Percentiles rank a stretch among this genome's conserved stretches.
Conservation (phyloP, 1,284 basidiomycete species). For the Schizophyllum commune region DNA sequence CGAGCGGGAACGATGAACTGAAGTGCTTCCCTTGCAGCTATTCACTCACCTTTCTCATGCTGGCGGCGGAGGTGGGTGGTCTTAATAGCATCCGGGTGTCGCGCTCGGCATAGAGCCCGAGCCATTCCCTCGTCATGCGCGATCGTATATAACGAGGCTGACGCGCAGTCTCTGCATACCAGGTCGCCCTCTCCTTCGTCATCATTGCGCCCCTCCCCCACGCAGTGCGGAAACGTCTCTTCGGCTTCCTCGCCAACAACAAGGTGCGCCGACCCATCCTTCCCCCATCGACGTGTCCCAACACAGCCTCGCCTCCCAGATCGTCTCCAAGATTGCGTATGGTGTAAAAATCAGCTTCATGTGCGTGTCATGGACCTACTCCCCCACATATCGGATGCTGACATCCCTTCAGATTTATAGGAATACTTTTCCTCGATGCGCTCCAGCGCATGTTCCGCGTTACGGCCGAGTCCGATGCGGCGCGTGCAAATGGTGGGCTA, state of each 20-base stretch:
- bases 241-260: slow-evolving; percentile 70
- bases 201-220: slow-evolving; percentile 76
- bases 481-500: slow-evolving; percentile 42
- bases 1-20: background rate
- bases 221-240: slow-evolving; percentile 61
- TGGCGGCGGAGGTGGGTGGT: slow-evolving; percentile 53
- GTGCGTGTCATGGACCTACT: slow-evolving; percentile 33
- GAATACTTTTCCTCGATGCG: slow-evolving; percentile 82
- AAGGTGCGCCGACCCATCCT: slow-evolving; percentile 14
- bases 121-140: background rate
- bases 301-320: background rate
- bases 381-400: background rate
- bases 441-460: slow-evolving; percentile 91
- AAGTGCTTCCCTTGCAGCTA: slow-evolving; percentile 38
- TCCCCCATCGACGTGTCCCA: background rate
- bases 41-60: slow-evolving; percentile 68
- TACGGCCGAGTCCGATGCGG: slow-evolving; percentile 65
- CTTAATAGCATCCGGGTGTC: background rate
- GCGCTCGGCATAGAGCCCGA: background rate
- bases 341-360: slow-evolving; percentile 93
- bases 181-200: slow-evolving; percentile 70
- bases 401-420: slow-evolving; percentile 64
- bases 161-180: slow-evolving; percentile 1
- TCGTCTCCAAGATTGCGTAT: slow-evolving; percentile 50
- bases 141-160: background rate